A percentile compares a stretch with the other conserved stretches of the same genome.
These are phyloP conservation scores for Trametopsis cervina DNA, from an alignment of 768 basidiomycete genomes.

Conservation along the genomic window DNA sequence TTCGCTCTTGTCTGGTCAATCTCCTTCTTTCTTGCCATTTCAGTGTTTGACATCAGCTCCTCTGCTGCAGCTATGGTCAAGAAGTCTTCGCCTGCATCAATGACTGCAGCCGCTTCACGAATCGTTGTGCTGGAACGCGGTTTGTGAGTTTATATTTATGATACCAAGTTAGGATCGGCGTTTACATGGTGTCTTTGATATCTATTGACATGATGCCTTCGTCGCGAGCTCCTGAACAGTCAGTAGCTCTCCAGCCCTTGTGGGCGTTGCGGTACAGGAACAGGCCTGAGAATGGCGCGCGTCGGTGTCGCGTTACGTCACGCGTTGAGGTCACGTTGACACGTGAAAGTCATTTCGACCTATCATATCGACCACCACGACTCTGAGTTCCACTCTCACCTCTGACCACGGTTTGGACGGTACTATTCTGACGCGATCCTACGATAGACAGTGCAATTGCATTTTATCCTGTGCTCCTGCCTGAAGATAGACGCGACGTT, in stretches of 20 bases:
- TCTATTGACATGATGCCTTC: slow-evolving; percentile 18
- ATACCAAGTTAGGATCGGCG: neutral
- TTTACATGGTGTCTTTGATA: slow-evolving; percentile 20
- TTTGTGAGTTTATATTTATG: neutral
- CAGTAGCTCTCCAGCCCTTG: too few species aligned
- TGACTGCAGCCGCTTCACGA: slow-evolving; percentile 61
- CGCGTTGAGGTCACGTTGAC: neutral
- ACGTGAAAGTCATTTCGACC: too few species aligned
- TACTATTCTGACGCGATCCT: too few species aligned
- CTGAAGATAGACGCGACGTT: too few species aligned
- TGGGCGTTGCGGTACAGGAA: neutral
- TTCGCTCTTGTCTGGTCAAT: slow-evolving; percentile 60
- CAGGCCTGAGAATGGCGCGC: neutral
- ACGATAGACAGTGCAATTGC: too few species aligned
- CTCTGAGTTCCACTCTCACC: too few species aligned
- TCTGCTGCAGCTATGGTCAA: slow-evolving; percentile 69
- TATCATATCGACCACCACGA: too few species aligned
- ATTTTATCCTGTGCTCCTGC: too few species aligned
- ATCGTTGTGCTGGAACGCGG: slow-evolving; percentile 48
- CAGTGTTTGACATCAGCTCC: slow-evolving; percentile 55
- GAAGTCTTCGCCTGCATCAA: slow-evolving; percentile 76
- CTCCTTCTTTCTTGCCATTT: slow-evolving; percentile 54
- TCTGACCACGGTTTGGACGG: too few species aligned
- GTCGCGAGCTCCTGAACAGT: too few species aligned
- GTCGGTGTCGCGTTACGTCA: neutral